Conservation (phyloP, 805 yeast genomes). For the Metschnikowia anglica region DNA sequence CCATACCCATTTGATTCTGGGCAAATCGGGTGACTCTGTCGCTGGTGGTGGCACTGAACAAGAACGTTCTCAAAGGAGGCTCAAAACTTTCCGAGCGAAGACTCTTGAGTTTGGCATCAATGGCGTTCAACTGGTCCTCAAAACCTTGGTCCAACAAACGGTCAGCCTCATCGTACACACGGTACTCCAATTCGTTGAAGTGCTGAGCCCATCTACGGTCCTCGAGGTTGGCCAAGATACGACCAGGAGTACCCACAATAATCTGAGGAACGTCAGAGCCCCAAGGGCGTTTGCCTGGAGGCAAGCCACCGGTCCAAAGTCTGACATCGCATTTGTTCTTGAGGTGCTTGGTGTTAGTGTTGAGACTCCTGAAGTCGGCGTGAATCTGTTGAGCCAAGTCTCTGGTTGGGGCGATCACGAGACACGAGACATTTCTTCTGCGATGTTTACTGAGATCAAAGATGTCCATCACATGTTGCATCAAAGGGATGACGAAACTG, state of each 20-base stretch:
- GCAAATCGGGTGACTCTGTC: constrained; percentile 67
- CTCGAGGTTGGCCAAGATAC: constrained; percentile 62
- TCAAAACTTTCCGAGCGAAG: constrained; percentile 24
- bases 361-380: constrained; percentile 55
- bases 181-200: constrained; percentile 56
- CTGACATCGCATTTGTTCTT: constrained; percentile 19
- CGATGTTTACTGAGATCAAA: constrained; percentile 16
- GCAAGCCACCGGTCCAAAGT: constrained; percentile 66
- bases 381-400: constrained; percentile 85
- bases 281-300: constrained; percentile 31
- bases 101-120: constrained; percentile 49
- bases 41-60: constrained; percentile 89
- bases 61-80: constrained; percentile 55
- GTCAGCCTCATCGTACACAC: constrained; percentile 91
- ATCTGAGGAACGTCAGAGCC: constrained; percentile 51
- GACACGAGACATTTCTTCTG: constrained; percentile 42
- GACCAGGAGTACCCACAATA: constrained; percentile 87
- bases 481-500: constrained; percentile 80
- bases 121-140: constrained; percentile 58
- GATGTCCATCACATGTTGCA: constrained; percentile 52
- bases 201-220: constrained; percentile 45
- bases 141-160: constrained; percentile 81
- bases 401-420: constrained; percentile 86
- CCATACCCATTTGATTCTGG: constrained; percentile 48
- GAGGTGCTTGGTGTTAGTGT: constrained; percentile 21